Conservation (phyloP, 371 early-diverging fungal genomes). For the Apophysomyces variabilis region DNA sequence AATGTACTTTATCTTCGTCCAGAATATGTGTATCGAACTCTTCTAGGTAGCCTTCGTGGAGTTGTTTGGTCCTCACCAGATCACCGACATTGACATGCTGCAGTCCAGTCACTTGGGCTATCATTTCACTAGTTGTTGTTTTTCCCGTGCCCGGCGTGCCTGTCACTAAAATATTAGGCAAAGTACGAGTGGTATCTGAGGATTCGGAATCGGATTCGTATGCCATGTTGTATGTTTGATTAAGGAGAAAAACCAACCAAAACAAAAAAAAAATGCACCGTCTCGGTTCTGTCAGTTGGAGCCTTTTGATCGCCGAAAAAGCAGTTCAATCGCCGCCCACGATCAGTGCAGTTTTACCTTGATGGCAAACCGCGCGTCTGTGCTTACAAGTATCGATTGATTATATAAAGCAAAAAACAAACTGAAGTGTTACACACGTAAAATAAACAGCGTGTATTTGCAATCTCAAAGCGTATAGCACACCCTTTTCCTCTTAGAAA, state of each 20-base stretch:
- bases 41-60: slow-evolving; percentile 89
- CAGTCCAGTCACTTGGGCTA: slow-evolving; percentile 73
- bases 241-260: background rate
- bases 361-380: too few species aligned
- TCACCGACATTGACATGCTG: slow-evolving; percentile 88
- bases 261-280: too few species aligned
- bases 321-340: too few species aligned
- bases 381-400: too few species aligned
- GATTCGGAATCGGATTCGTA: slow-evolving; percentile 24
- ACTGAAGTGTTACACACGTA: too few species aligned
- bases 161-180: slow-evolving; percentile 94
- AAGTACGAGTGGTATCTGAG: slow-evolving; percentile 32
- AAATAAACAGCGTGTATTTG: too few species aligned
- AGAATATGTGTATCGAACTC: slow-evolving; percentile 91
- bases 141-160: slow-evolving; percentile 99
- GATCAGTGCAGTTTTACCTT: too few species aligned
- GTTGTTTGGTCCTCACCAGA: slow-evolving; percentile 82
- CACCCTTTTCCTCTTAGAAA: too few species aligned
- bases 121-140: slow-evolving; percentile 88
- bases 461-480: too few species aligned
- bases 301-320: too few species aligned
- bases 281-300: too few species aligned
- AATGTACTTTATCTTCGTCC: slow-evolving; percentile 87
- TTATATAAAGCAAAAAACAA: too few species aligned
- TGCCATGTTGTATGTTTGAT: slow-evolving; percentile 6